Evolutionary conservation across 805 yeast genomes (phyloP), one percentile per base, ranked within the genome.

Genomic region (Lipomyces sp.): DNA sequence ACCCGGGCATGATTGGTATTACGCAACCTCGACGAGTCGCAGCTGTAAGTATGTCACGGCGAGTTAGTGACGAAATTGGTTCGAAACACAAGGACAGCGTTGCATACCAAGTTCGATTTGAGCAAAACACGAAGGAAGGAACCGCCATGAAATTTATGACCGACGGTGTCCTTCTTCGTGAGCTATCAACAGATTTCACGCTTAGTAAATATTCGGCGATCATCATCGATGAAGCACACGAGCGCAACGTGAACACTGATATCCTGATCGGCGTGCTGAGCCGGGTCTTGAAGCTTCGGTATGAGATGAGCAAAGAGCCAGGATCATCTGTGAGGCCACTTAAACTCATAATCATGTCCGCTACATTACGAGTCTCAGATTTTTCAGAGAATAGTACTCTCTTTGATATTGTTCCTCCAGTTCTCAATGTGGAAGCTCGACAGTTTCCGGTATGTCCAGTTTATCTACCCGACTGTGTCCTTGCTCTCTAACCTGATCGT

Each of bases 1-100:
- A 87, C 11, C 94, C 97, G 0, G 98, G 98, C 0, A 89, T 94
- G 93, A 91, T 95, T 73, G 99, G 98, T 64, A 83, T 95, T 32
- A 95, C 99, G 0, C 99, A 95, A 78, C 97, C 97, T 1, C 85
- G 97, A 82, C 85, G 97, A 79, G 97, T 91, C 64, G 97, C 97
- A 4, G 96, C 97, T 0, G 92, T 92, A 24, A 89, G 97, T 10
- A 90, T 92, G 96, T 90, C 97, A 0, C 83, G 84, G 57, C 86
- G 97, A 80, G 96, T 92, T 15, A 81, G 86, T 1, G 81, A 82
- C 57, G 97, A 92, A 75, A 77, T 92, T 64, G 96, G 96, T 1
- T n/a, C 56, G 3, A 84, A 86, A 67, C 90, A 88, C 72, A 86
- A 87, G 4, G 76, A 82, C 24, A 81, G 83, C 69, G 97, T 92